Percentiles rank a stretch among this genome's conserved stretches.
These are phyloP conservation scores for Davidsoniella neocaledoniae DNA, from an alignment of 2,329 filamentous ascomycete species.

Conservation along the genomic window DNA sequence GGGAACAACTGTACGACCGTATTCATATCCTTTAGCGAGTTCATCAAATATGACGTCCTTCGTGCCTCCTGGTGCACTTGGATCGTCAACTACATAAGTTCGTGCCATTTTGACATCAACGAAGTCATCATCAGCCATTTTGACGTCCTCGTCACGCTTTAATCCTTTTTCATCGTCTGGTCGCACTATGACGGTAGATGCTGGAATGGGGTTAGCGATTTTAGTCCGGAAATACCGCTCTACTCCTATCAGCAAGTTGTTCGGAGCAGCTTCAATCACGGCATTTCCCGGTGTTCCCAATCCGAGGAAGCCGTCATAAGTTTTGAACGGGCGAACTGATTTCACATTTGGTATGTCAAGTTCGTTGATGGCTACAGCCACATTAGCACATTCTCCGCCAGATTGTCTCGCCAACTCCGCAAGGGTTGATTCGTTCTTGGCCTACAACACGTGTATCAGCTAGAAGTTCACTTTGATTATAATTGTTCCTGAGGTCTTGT, in stretches of 20 bases:
- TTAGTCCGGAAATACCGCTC: conserved; percentile 84
- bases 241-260: conserved; percentile 66
- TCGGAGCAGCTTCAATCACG: conserved; percentile 15
- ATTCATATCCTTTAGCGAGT: conserved; percentile 84
- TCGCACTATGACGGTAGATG: conserved; percentile 56
- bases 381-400: conserved; percentile 61
- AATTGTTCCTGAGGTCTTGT: conserved; percentile 3
- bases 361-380: conserved; percentile 70
- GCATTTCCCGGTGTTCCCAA: conserved; percentile 51
- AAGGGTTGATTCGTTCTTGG: conserved; percentile 54
- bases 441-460: conserved; percentile 15
- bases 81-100: conserved; percentile 66
- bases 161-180: conserved; percentile 23
- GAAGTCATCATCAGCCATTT: conserved; percentile 30
- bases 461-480: not conserved
- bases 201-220: conserved; percentile 53
- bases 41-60: conserved; percentile 66
- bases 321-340: conserved; percentile 53
- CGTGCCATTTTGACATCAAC: conserved; percentile 60
- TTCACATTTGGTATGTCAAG: conserved; percentile 65
- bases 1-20: conserved; percentile 78
- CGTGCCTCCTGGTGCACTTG: conserved; percentile 59
- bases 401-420: conserved; percentile 50
- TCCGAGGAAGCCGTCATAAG: conserved; percentile 63
- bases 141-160: conserved; percentile 31